Evolutionary conservation across 2,329 filamentous ascomycete species (phyloP).

Genomic region (Phyllosticta paracitricarpa): DNA sequence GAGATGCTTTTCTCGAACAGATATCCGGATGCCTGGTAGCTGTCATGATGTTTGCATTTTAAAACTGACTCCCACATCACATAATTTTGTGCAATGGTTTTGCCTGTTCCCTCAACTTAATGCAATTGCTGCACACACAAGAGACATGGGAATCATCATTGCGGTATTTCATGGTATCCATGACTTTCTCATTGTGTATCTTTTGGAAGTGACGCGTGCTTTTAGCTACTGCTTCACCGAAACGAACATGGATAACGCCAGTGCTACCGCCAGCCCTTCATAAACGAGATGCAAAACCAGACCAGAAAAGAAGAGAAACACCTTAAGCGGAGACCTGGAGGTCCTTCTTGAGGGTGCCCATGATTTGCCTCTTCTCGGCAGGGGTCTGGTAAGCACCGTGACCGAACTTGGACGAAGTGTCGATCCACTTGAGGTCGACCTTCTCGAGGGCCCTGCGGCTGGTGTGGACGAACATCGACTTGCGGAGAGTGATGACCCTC

Average conservation of each 20-base stretch:
- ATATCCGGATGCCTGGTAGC: background rate
- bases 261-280: slow-evolving; percentile 27
- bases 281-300: slow-evolving; percentile 19
- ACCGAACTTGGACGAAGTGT: slow-evolving; percentile 99
- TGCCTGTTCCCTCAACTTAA: too few species aligned
- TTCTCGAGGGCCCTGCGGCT: slow-evolving; percentile 95
- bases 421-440: slow-evolving; percentile 99
- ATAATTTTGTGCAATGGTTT: background rate
- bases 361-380: slow-evolving; percentile 94
- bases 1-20: background rate
- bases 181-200: slow-evolving; percentile 10
- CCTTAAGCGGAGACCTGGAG: slow-evolving; percentile 42
- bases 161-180: slow-evolving; percentile 10
- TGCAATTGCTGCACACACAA: background rate
- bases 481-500: slow-evolving; percentile 96
- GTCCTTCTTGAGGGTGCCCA: slow-evolving; percentile 99
- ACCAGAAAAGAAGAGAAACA: slow-evolving; percentile 11
- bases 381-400: slow-evolving; percentile 99
- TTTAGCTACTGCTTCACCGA: slow-evolving; percentile 4
- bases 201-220: slow-evolving; percentile 10
- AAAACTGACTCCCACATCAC: background rate
- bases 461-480: slow-evolving; percentile 97
- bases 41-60: background rate
- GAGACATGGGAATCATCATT: background rate
- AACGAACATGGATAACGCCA: slow-evolving; percentile 19